A percentile compares a stretch with the other conserved stretches of the same genome.
Evolutionary conservation across 495 filamentous ascomycete genomes (phyloP).

Genomic region (Thermothielavioides terrestris): DNA sequence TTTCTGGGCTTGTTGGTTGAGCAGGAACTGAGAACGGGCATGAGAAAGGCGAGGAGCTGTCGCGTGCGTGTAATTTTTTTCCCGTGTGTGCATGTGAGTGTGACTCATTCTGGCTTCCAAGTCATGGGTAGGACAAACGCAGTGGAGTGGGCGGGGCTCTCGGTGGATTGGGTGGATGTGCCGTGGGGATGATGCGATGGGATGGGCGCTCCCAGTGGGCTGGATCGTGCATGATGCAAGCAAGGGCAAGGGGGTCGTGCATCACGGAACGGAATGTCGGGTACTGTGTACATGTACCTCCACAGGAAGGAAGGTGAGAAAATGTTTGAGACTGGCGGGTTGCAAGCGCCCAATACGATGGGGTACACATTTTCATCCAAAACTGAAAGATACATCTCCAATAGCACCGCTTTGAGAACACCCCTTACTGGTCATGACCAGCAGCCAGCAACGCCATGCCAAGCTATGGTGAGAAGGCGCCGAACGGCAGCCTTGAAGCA

Average conservation of each 20-base stretch:
- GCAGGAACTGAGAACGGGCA: background rate
- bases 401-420: background rate
- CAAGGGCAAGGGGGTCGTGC: no score
- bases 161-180: background rate
- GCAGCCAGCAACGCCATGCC: background rate
- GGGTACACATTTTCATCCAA: background rate
- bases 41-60: background rate
- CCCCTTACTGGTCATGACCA: background rate
- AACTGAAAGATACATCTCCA: background rate
- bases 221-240: no score
- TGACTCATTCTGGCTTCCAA: no score
- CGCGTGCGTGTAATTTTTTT: no score
- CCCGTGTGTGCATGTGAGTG: background rate
- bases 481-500: background rate
- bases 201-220: background rate
- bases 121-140: background rate
- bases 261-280: no score
- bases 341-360: background rate
- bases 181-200: background rate
- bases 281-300: no score
- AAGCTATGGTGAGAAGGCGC: background rate
- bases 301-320: no score
- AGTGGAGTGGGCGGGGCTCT: background rate
- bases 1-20: background rate
- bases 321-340: background rate